Evolutionary conservation across 352 stramenopile genomes (phyloP).

Genomic region (Globisporangium parvum): DNA sequence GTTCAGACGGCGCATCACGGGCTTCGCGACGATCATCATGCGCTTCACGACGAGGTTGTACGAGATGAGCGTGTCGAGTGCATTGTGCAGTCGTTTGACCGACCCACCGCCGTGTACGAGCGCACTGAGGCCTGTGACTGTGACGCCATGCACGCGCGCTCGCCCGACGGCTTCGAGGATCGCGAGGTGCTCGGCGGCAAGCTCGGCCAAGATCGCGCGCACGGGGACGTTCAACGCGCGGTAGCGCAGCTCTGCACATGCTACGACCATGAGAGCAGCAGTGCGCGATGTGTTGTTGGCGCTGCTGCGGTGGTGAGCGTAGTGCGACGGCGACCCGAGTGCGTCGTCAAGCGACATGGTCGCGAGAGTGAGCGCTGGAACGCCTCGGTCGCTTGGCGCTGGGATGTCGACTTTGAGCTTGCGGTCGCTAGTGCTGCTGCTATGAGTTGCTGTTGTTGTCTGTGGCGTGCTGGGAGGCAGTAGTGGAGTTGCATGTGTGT

Average conservation of each 20-base stretch:
- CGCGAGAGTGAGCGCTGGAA: conserved; percentile 1
- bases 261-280: conserved; percentile 28
- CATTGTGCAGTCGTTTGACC: conserved; percentile 74
- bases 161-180: conserved; percentile 64
- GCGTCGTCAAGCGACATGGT: conserved; percentile 9
- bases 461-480: too few species aligned
- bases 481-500: too few species aligned
- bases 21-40: conserved; percentile 70
- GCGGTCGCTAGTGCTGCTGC: background rate
- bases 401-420: background rate
- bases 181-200: conserved; percentile 48
- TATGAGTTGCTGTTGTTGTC: background rate
- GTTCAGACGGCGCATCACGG: conserved; percentile 60
- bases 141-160: conserved; percentile 43
- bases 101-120: conserved; percentile 25
- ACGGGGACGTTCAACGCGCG: conserved; percentile 65
- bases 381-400: background rate
- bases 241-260: conserved; percentile 58
- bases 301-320: background rate
- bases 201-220: conserved; percentile 54
- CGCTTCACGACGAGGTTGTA: conserved; percentile 75
- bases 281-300: too few species aligned
- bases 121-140: conserved; percentile 36
- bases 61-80: conserved; percentile 70
- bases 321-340: background rate